Evolutionary conservation across 2,329 filamentous ascomycete genomes (phyloP).

Genomic region (Rugonectria rugulosa): DNA sequence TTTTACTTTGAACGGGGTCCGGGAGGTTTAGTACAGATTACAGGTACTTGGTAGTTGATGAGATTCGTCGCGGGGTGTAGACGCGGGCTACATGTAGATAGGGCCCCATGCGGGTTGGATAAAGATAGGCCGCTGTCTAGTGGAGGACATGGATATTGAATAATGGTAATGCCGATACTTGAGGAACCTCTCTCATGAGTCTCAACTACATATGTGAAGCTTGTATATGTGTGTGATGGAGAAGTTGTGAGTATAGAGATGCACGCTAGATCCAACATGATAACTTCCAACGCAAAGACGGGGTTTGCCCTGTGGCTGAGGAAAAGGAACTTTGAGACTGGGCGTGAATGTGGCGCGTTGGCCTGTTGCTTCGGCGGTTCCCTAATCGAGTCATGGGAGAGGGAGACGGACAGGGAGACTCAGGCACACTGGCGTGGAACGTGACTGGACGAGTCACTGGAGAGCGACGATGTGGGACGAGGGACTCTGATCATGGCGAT

Average conservation of each 20-base stretch:
- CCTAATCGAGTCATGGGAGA: constrained; percentile 12
- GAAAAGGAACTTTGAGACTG: neutral
- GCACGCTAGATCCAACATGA: neutral
- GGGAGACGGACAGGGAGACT: too few relatives aligned
- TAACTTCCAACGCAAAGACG: neutral
- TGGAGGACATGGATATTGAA: constrained; percentile 36
- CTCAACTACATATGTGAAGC: too few relatives aligned
- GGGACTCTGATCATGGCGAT: neutral
- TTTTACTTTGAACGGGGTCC: constrained; percentile 10
- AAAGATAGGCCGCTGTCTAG: constrained; percentile 25
- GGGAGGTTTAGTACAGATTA: constrained; percentile 13
- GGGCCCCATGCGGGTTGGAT: constrained; percentile 31
- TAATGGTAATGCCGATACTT: constrained; percentile 42
- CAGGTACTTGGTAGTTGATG: neutral
- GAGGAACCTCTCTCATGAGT: constrained; percentile 4
- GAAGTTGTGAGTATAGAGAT: neutral
- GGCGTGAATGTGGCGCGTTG: neutral
- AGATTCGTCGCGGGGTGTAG: neutral
- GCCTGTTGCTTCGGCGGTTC: neutral
- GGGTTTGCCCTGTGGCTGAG: neutral
- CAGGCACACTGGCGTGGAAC: constrained; percentile 26
- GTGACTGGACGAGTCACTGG: constrained; percentile 30
- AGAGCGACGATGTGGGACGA: constrained; percentile 25
- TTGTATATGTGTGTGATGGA: too few relatives aligned
- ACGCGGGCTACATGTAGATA: constrained; percentile 8